phyloP scores from a whole-genome alignment of 306 rosid species.

The Quercus wislizeni region DNA sequence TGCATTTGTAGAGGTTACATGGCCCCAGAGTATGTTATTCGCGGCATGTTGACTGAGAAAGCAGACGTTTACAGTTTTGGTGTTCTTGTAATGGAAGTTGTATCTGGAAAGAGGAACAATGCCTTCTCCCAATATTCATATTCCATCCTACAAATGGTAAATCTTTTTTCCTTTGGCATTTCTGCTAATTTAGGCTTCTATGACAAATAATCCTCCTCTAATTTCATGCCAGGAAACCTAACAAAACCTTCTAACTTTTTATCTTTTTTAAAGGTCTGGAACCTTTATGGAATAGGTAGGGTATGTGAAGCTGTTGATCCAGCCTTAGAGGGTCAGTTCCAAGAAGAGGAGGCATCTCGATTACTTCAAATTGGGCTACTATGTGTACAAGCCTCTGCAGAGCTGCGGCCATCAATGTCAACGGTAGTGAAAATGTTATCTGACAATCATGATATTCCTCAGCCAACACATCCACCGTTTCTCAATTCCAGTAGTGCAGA shows the following conservation, averaged over 20 bases:
- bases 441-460: conserved; percentile 30
- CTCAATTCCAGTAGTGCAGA: conserved; percentile 26
- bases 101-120: conserved; percentile 54
- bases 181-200: background rate
- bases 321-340: conserved; percentile 25
- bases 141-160: conserved; percentile 39
- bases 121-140: conserved; percentile 16
- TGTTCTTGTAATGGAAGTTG: conserved; percentile 54
- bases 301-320: conserved; percentile 40
- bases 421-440: conserved; percentile 40
- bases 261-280: conserved; percentile 35
- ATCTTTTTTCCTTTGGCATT: background rate
- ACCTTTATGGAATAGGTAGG: conserved; percentile 31
- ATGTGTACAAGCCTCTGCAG: conserved; percentile 54
- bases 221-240: too few relatives aligned
- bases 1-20: conserved; percentile 57
- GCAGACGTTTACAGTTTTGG: conserved; percentile 83
- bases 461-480: conserved; percentile 51
- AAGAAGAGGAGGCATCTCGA: conserved; percentile 33
- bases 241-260: background rate
- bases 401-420: conserved; percentile 50
- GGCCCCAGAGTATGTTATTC: conserved; percentile 75
- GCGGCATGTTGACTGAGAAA: conserved; percentile 63
- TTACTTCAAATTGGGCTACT: conserved; percentile 49
- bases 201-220: background rate